Evolutionary conservation across 2,329 filamentous ascomycete species (phyloP), one percentile per base, ranked within the genome.

Genomic region (Arthroderma sp.): DNA sequence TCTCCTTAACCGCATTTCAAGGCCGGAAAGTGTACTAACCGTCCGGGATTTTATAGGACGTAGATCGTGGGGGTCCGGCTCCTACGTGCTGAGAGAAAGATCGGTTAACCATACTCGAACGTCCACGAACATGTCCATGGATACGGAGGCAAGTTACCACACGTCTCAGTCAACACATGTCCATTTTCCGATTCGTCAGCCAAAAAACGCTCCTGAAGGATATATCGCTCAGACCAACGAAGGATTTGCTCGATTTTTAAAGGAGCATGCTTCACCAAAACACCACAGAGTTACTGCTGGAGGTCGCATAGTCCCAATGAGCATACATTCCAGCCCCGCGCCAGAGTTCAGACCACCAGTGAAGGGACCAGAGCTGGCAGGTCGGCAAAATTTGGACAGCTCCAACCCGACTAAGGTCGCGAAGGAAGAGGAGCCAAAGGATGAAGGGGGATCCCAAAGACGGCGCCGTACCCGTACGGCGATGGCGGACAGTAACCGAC

Each of bases 251-350:
- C 68, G 68, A 38, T 78, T 77, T 58, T 66, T 78, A 7, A 73
- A 73, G 63, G 68, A 74, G 55, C 74, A 77, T 59, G 68, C 73
- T 6, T 77, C 76, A 37, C 74, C 75, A n/a, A 74, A 70, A 35
- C 72, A 76, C 58, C 72, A 77, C 55, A 72, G 75, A 55, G 76
- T 78, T 53, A 77, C 75, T 39, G 74, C 76, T 58, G 74, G 74
- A 21, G 76, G 76, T 7, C 70, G 70, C 41, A 76, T 78, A 28
- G 74, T 78, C 37, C 74, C 75, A n/a, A 75, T 76, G 70, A 66
- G 68, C 37, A 66, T 68, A 33, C 62, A 64, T 19, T 33, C 58
- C 9, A 59, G 59, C n/a, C 65, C 70, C 23, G 68, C 67, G 56
- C 72, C 74, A 4, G 66, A 71, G 58, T 70, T 71, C 60, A 67